phyloP scores from a whole-genome alignment of 495 filamentous ascomycete species.

The Cercophora newfieldiana region DNA sequence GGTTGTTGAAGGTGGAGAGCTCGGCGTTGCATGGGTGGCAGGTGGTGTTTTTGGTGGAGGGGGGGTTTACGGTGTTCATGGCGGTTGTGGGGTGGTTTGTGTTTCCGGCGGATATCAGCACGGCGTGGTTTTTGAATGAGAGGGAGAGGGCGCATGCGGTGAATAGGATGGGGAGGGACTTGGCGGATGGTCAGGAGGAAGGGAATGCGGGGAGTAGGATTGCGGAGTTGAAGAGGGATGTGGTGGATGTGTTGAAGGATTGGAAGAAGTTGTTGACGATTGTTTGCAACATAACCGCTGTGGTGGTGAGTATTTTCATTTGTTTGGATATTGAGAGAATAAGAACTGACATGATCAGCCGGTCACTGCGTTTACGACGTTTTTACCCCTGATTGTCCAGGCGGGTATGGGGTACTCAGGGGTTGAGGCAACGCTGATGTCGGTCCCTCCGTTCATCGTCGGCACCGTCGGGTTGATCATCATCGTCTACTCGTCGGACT shows the following conservation, averaged over 20 bases:
- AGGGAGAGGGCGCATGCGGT: constrained; percentile 30
- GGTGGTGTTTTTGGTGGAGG: constrained; percentile 58
- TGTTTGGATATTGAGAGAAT: background rate
- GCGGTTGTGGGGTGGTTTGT: constrained; percentile 61
- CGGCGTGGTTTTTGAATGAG: constrained; percentile 31
- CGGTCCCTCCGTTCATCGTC: constrained; percentile 53
- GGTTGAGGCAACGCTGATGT: constrained; percentile 55
- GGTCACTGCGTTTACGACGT: constrained; percentile 35
- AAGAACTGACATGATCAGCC: constrained; percentile 20
- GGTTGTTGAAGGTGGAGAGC: constrained; percentile 52
- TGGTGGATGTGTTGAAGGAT: constrained; percentile 23
- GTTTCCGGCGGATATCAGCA: constrained; percentile 49
- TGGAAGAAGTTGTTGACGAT: constrained; percentile 29
- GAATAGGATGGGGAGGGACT: constrained; percentile 42
- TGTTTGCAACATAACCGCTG: constrained; percentile 25
- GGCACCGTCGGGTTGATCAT: constrained; percentile 30
- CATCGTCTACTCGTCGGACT: constrained; percentile 52
- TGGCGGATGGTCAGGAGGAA: constrained; percentile 37
- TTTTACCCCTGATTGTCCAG: constrained; percentile 36
- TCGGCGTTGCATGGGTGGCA: constrained; percentile 51
- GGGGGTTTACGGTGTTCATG: constrained; percentile 45
- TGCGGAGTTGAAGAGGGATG: constrained; percentile 16
- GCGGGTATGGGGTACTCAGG: constrained; percentile 45
- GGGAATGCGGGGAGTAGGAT: constrained; percentile 12
- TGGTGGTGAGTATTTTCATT: constrained; percentile 23